Conservation (phyloP, 257 asterid species). For the Solanum megistacrolobum region DNA sequence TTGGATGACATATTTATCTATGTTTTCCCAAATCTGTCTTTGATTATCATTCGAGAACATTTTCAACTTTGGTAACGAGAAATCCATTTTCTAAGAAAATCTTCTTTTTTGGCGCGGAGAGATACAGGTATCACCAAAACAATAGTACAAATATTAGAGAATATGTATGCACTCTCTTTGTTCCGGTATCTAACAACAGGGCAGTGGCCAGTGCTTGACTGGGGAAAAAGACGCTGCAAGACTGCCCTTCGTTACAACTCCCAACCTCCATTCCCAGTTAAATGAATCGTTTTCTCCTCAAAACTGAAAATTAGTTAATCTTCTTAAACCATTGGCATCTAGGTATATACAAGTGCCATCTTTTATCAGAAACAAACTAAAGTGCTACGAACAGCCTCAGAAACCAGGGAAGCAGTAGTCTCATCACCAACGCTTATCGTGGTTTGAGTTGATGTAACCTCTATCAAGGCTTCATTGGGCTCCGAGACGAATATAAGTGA, state of each 20-base stretch:
- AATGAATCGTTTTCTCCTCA: neutral
- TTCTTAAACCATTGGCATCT: neutral
- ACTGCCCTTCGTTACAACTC: neutral
- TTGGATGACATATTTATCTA: neutral
- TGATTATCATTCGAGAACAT: neutral
- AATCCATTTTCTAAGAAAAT: neutral
- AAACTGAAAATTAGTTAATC: neutral
- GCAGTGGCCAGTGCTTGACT: neutral
- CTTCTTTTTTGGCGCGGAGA: neutral
- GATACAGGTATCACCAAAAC: neutral
- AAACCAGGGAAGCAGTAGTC: constrained; percentile 26
- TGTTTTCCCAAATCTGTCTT: too few relatives aligned
- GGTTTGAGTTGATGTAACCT: constrained; percentile 28
- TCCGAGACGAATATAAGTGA: constrained; percentile 26
- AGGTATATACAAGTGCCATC: neutral
- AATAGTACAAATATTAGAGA: neutral
- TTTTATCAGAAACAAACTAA: constrained; percentile 20
- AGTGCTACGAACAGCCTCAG: constrained; percentile 30
- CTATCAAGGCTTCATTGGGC: constrained; percentile 41
- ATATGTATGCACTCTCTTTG: neutral
- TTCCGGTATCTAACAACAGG: neutral
- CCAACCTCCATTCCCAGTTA: neutral
- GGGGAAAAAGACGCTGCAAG: neutral
- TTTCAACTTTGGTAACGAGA: neutral
- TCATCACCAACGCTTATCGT: constrained; percentile 37